Base-by-base conservation (phyloP, 371 early-diverging fungal genomes). In the Apophysomyces sp. region DNA sequence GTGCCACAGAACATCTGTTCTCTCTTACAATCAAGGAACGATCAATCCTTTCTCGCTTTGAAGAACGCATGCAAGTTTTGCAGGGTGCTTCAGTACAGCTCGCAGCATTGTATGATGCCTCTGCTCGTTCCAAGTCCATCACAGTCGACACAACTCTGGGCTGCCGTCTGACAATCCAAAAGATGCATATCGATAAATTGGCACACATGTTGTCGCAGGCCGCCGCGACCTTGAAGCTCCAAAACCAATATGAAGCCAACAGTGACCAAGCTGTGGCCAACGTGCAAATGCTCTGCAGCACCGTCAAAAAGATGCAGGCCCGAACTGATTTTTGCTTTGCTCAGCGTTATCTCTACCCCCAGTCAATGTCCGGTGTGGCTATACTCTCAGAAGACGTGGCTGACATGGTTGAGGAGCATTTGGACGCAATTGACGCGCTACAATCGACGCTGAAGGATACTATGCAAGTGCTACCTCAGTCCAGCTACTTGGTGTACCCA, bases 1-100 rank as follows among this genome's bases (percentile, higher is more conserved):
- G 89, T 59, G 91, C 84, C 55, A 79, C 90, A 3, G 92, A 93
- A 58, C 83, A 91, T 66, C 68, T 93, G 60, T 81, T 92, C 52
- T 77, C 81, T 55, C 57, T 91, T 12, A 71, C 85, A 1, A 77
- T 82, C 55, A 82, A 85, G 65, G 86, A 92, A 57, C 80, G 94
- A 28, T 59, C 69, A 24, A 58, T 78, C 13, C 61, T 87, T 7
- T 56, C 65, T 4, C 73, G 67, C 16, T 55, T 75, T 28, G 77
- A 78, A 56, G 57, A 62, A 13, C 58, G 65, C 12, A 64, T 78
- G 32, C 56, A 66, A 18, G 44, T 76, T 0, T 58, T 81, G 9
- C 73, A 81, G 51, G 76, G 78, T 54, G 64, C 61, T 16, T 65
- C 68, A 51, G 70, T 70, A 30, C 77, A 77, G 49, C 39, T 77